Evolutionary conservation across 2,329 filamentous ascomycete genomes (phyloP), one percentile per base, ranked within the genome.

Genomic region (Colletotrichum sp.): DNA sequence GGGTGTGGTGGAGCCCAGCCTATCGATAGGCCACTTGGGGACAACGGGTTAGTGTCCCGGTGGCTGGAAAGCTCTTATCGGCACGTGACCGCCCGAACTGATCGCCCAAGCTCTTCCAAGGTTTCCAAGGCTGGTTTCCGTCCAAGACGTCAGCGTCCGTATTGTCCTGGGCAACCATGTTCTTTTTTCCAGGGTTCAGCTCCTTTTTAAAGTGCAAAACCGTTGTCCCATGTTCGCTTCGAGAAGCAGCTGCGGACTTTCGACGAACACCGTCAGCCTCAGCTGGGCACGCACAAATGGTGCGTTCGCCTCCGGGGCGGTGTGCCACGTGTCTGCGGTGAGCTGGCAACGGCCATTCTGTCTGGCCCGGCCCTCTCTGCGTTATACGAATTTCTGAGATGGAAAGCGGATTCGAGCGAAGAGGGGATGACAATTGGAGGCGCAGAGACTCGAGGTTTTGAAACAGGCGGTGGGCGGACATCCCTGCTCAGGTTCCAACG

Each of bases 1-100:
- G 44, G 44, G 44, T 52, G n/a, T 24, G 44, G 21, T 30, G 34
- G 57, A 28, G 36, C 67, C 49, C 75, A 34, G 36, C 67, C 49
- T 77, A 75, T 77, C 75, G n/a, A 75, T 75, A 75, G 76, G 76
- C 5, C 26, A 52, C 44, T 52, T 21, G 44, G 12, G n/a, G 44
- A 7, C 6, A 52, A 52, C 44, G 44, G 44, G 44, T 52, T 52
- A 52, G 44, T 52, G 39, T 49, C 36, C 36, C 16, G 36, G 30
- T 49, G 75, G 71, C 75, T 78, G 24, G 15, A 12, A 34, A 77
- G 75, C 76, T 78, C 70, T 72, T 78, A 78, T 78, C 76, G 15
- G 3, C 49, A 74, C 74, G 65, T 74, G 70, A 65, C 36, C 26
- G 57, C n/a, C 34, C n/a, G 68, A 63, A 24, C 34, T 49, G 49